These are phyloP conservation scores for Gleditsia sinensis DNA, from an alignment of 306 rosid genomes.

Conservation along the genomic window DNA sequence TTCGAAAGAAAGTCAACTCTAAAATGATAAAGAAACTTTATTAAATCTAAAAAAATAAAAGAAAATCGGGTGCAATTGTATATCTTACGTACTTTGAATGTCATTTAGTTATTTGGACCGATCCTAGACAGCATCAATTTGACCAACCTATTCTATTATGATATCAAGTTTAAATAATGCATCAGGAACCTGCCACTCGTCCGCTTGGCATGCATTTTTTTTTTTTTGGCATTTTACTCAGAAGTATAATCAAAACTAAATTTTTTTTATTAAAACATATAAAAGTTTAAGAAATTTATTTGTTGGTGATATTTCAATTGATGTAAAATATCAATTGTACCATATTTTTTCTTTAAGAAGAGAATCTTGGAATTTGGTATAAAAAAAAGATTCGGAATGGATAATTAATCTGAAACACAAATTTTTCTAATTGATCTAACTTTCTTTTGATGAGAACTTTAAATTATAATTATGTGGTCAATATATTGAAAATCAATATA, in stretches of 20 bases:
- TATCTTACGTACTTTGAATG: conserved; percentile 6
- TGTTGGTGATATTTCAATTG: no score
- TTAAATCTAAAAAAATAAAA: not conserved
- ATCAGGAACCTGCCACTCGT: not conserved
- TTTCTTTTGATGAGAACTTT: no score
- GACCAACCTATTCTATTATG: not conserved
- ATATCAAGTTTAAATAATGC: not conserved
- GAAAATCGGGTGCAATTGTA: not conserved
- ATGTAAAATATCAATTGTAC: no score
- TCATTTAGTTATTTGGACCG: conserved; percentile 2
- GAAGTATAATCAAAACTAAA: not conserved
- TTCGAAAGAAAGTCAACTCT: not conserved
- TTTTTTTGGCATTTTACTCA: not conserved
- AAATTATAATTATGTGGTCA: no score
- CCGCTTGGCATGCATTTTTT: conserved; percentile 39
- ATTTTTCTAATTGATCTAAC: no score
- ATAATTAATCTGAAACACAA: no score
- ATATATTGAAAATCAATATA: not conserved
- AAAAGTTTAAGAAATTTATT: not conserved
- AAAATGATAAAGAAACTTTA: not conserved
- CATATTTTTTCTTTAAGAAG: no score
- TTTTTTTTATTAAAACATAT: not conserved
- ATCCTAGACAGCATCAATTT: not conserved
- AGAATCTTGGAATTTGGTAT: no score
- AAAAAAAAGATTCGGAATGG: no score